Evolutionary conservation across 257 asterid species (phyloP).

Genomic region (Dorcoceras hygrometricum): DNA sequence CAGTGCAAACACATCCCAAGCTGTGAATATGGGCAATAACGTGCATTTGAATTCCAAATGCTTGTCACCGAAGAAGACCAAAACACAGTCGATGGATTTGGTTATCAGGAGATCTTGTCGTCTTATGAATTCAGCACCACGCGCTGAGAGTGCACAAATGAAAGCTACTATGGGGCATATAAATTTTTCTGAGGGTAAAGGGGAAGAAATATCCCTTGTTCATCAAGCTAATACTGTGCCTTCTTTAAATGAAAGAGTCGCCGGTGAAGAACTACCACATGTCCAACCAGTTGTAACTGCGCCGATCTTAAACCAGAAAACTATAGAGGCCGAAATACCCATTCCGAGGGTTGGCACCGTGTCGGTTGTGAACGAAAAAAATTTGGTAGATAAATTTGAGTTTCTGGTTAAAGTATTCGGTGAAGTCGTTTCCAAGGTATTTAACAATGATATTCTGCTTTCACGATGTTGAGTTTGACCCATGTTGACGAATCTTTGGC

Average conservation of each 20-base stretch:
- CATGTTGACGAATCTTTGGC: not conserved
- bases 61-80: not conserved
- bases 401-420: conserved; percentile 31
- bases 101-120: conserved; percentile 29
- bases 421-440: conserved; percentile 33
- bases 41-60: not conserved
- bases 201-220: conserved; percentile 21
- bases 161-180: conserved; percentile 13
- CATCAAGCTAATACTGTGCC: conserved; percentile 13
- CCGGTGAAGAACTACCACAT: conserved; percentile 22
- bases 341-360: not conserved
- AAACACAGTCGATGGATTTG: not conserved
- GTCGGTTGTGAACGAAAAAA: not conserved
- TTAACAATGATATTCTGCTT: not conserved
- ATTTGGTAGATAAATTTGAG: conserved; percentile 36
- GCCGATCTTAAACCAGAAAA: conserved; percentile 1
- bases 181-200: conserved; percentile 13
- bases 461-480: not conserved
- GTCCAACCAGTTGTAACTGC: not conserved
- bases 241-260: not conserved
- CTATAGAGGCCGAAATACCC: not conserved
- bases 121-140: conserved; percentile 8
- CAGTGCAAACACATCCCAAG: not conserved
- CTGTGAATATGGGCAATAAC: not conserved
- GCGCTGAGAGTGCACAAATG: not conserved